Evolutionary conservation across 306 rosid genomes (phyloP), one percentile per base, ranked within the genome.

Genomic region (Parietaria judaica): DNA sequence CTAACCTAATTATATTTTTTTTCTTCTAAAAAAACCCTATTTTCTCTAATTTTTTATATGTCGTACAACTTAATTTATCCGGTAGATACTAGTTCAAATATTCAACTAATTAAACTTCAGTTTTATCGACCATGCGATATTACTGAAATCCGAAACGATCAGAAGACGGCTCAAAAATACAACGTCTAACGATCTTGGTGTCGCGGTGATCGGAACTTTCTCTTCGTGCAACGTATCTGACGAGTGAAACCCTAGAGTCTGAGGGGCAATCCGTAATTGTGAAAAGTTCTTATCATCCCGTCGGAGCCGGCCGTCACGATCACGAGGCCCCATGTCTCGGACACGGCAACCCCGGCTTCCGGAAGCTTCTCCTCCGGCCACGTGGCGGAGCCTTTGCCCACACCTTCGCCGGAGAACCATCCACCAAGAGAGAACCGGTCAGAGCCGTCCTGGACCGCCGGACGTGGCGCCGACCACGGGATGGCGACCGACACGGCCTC

Each of bases 291-390:
- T 60, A 92, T 86, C 56, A 70, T 81, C 66, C 96, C 96, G 74
- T 92, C 94, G 41, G 60, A 74, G 68, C 86, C 83, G 4, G 88
- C 94, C 1, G 95, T 69, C 17, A 86, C 90, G 56, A 92, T 78
- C 50, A 83, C 80, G 15, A 80, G 76, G 31, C 95, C 96, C 96
- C 95, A 88, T 45, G 86, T 72, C 64, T 86, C 90, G 14, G 92
- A 74, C 35, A 56, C 57, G 63, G 66, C 60, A 86, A 31, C 63
- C 73, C 38, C 67, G 81, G 10, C 58, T 23, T 57, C 63, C 56
- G 95, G 88, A 60, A 88, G 95, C 67, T 84, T 82, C 84, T 92
- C 98, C 60, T 86, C 94, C 0, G 96, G 98, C 98, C 96, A 88
- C 31, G 95, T 92, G 63, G 74, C 77, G 3, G 95, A 79, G 4